phyloP scores from a whole-genome alignment of 768 basidiomycete species.

The Pisolithus microcarpus region DNA sequence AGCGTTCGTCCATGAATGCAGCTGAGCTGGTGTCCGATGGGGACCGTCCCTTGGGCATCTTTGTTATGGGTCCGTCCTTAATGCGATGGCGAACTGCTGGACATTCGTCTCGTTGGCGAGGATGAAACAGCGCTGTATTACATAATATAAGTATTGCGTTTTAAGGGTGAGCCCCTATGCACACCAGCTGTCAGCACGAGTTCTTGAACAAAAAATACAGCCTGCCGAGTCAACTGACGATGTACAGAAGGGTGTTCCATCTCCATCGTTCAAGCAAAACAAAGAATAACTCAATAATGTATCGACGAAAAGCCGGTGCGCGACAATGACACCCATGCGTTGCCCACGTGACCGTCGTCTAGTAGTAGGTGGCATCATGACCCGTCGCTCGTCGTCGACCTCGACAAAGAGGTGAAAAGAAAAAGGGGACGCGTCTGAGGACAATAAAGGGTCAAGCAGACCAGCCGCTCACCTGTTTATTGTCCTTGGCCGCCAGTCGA shows the following conservation, averaged over 20 bases:
- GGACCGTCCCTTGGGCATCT: conserved; percentile 26
- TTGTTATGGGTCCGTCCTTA: background rate
- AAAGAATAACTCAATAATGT: too few relatives aligned
- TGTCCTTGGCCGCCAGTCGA: background rate
- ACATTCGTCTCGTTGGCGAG: background rate
- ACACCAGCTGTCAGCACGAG: too few relatives aligned
- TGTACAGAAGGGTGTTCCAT: too few relatives aligned
- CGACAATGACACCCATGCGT: too few relatives aligned
- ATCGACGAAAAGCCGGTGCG: too few relatives aligned
- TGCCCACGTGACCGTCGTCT: conserved; percentile 3
- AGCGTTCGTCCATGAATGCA: conserved; percentile 25
- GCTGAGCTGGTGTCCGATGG: conserved; percentile 19
- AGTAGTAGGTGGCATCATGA: background rate
- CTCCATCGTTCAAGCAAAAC: too few relatives aligned
- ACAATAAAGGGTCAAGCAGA: background rate
- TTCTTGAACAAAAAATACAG: too few relatives aligned
- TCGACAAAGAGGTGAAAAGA: background rate
- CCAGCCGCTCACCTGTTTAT: background rate
- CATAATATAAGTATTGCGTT: too few relatives aligned
- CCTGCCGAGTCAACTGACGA: too few relatives aligned
- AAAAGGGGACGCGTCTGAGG: background rate
- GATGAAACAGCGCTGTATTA: background rate
- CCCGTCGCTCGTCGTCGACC: background rate
- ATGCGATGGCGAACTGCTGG: background rate
- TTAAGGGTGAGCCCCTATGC: too few relatives aligned